phyloP scores from a whole-genome alignment of 2,329 filamentous ascomycete genomes.

The Colletotrichum acutatum region DNA sequence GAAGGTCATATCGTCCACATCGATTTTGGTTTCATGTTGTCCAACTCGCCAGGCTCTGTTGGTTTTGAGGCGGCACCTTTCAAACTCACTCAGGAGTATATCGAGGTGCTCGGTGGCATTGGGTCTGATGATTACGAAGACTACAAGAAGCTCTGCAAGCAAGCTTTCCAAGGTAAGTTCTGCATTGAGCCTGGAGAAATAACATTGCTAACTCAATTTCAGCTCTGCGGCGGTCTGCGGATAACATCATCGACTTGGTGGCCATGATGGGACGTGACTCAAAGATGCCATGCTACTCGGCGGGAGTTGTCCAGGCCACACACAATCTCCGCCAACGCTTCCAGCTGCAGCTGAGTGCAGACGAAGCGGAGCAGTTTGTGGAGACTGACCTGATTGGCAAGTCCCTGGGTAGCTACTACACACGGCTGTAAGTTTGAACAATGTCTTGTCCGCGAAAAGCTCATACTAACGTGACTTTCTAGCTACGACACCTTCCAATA shows the following conservation, averaged over 20 bases:
- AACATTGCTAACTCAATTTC: neutral
- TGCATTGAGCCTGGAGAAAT: neutral
- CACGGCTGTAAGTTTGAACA: slow-evolving; percentile 74
- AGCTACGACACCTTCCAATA: slow-evolving; percentile 91
- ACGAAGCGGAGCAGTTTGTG: slow-evolving; percentile 84
- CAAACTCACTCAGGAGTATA: slow-evolving; percentile 87
- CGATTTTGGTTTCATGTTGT: slow-evolving; percentile 91
- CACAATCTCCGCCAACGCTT: slow-evolving; percentile 78
- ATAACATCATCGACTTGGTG: slow-evolving; percentile 84
- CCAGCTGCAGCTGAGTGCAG: slow-evolving; percentile 83
- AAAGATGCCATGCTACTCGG: slow-evolving; percentile 86
- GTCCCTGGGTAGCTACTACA: slow-evolving; percentile 88
- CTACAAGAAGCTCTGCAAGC: slow-evolving; percentile 84
- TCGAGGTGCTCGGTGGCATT: slow-evolving; percentile 82
- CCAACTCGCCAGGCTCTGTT: slow-evolving; percentile 85
- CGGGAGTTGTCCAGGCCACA: slow-evolving; percentile 78
- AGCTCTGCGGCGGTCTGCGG: slow-evolving; percentile 81
- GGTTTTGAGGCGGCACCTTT: slow-evolving; percentile 90
- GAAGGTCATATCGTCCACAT: slow-evolving; percentile 90
- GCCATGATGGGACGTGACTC: slow-evolving; percentile 86
- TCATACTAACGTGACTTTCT: slow-evolving; percentile 7
- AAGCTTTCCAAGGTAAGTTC: slow-evolving; percentile 80
- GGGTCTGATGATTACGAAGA: slow-evolving; percentile 76
- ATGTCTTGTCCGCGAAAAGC: neutral
- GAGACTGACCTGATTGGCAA: slow-evolving; percentile 83